phyloP scores from a whole-genome alignment of 2,329 filamentous ascomycete genomes.

The Sporothrix globosa region DNA sequence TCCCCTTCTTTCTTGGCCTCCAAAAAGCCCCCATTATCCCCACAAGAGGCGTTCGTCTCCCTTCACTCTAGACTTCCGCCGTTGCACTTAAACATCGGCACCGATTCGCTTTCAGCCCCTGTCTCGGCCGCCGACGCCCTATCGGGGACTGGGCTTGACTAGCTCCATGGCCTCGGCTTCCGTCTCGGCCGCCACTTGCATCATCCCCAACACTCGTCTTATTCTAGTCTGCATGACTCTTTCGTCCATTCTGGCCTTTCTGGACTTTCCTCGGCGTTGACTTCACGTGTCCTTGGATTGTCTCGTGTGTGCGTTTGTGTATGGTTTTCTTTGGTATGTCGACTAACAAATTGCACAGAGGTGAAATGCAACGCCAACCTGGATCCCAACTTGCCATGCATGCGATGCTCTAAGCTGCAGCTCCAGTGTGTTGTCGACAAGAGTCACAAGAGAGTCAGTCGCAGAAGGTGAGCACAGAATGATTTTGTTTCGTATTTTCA shows the following conservation, averaged over 20 bases:
- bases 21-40: not conserved
- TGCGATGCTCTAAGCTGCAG: slow-evolving; percentile 37
- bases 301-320: not conserved
- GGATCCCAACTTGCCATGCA: slow-evolving; percentile 35
- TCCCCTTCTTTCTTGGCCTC: not conserved
- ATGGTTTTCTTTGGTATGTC: not conserved
- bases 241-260: not conserved
- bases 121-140: slow-evolving; percentile 17
- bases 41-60: not conserved
- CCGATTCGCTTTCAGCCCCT: slow-evolving; percentile 33
- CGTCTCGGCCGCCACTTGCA: slow-evolving; percentile 1
- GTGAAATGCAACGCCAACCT: slow-evolving; percentile 38
- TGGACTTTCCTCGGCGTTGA: not conserved
- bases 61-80: not conserved
- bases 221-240: not conserved
- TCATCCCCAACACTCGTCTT: not conserved
- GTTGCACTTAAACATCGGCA: slow-evolving; percentile 33
- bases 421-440: slow-evolving; percentile 37
- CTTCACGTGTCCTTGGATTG: not conserved
- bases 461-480: slow-evolving; percentile 34
- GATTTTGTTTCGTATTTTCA: not conserved
- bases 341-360: slow-evolving; percentile 32
- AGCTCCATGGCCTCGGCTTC: slow-evolving; percentile 22
- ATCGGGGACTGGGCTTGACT: not conserved
- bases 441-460: slow-evolving; percentile 37